Evolutionary conservation across 169 alveolate genomes (phyloP).

Genomic region (Condylostoma magnum): DNA sequence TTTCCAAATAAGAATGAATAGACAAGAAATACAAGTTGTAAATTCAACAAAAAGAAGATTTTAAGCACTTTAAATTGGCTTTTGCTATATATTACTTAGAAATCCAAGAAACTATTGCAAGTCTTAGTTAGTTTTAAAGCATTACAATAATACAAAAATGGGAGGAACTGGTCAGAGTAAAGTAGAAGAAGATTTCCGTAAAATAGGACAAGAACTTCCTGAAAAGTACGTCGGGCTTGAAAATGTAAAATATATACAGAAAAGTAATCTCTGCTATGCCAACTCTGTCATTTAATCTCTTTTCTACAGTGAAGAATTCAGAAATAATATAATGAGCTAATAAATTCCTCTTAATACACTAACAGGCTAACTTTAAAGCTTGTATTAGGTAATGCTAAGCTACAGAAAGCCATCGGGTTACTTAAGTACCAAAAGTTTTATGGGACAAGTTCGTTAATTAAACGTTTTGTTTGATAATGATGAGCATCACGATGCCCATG

Average conservation of each 20-base stretch:
- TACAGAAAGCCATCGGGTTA: conserved; percentile 44
- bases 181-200: conserved; percentile 30
- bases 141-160: too few relatives aligned
- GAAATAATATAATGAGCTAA: conserved; percentile 30
- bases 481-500: conserved; percentile 77
- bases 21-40: too few relatives aligned
- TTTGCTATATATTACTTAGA: too few relatives aligned
- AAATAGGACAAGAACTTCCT: conserved; percentile 55
- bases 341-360: conserved; percentile 18
- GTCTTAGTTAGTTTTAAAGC: too few relatives aligned
- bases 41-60: too few relatives aligned
- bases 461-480: conserved; percentile 60
- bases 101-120: too few relatives aligned
- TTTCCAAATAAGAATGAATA: too few relatives aligned
- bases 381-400: conserved; percentile 32
- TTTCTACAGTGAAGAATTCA: conserved; percentile 50
- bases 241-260: conserved; percentile 52
- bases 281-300: conserved; percentile 64
- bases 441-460: conserved; percentile 44
- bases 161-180: conserved; percentile 15
- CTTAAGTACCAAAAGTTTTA: conserved; percentile 40
- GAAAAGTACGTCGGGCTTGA: conserved; percentile 58
- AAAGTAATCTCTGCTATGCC: conserved; percentile 62
- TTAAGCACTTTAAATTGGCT: too few relatives aligned
- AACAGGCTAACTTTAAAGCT: conserved; percentile 27